Base-by-base conservation (phyloP, 2,329 filamentous ascomycete species). In the Verticillium tricorpus region DNA sequence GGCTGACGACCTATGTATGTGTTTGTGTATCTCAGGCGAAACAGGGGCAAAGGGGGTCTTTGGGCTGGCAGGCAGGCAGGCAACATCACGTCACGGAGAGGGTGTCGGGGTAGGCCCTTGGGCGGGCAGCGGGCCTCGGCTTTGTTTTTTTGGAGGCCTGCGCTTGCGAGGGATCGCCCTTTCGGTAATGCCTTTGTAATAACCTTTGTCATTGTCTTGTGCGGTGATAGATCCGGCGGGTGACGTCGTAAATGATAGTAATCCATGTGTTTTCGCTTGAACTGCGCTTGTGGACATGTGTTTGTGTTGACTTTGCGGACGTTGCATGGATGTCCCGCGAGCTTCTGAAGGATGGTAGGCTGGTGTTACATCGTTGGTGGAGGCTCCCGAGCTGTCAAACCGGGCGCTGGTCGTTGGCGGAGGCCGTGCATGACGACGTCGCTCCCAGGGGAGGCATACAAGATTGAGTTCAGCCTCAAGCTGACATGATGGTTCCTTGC, bases 1-100 rank as follows among this genome's bases (percentile, higher is more conserved):
- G 62, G 63, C 62, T 62, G 60, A 63, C 60, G 63, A 65, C 63
- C 59, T 62, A 64, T 64, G 45, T 61, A 64, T 64, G 62, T 63
- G 63, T 55, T 58, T 64, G 57, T 62, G 62, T 65, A 56, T 14
- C 54, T 56, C 22, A 34, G 54, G 54, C 54, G 54, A 56, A 56
- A 14, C 11, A 14, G 54, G 54, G 31, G 8, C 32, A 34, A n/a
- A 11, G 52, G 63, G 59, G 63, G 61, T 63, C 57, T 64, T 34
- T 55, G 61, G 59, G 60, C 45, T 61, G 57, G 59, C 55, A 55
- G 63, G 59, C 56, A 35, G 34, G 34, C 45, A 50, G 40, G 40
- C 40, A 50, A 50, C n/a, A 22, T 11, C 45, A 50, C 45, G 45
- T 25, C 45, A 50, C 45, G 45, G n/a, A 50, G 45, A 50, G n/a